Evolutionary conservation across 768 basidiomycete species (phyloP).

Genomic region (Pisolithus marmoratus): DNA sequence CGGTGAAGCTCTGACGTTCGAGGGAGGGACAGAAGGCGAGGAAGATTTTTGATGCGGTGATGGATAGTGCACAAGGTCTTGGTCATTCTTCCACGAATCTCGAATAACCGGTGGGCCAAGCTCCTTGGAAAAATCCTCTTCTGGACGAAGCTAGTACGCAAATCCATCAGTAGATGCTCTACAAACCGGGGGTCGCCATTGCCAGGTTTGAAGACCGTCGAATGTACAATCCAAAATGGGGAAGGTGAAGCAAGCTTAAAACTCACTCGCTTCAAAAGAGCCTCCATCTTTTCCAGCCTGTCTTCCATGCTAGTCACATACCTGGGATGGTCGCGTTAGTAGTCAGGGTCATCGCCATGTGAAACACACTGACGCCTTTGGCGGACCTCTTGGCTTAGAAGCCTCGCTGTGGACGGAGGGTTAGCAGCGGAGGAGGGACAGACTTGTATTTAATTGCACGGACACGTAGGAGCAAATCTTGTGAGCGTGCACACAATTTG

Average conservation of each 20-base stretch:
- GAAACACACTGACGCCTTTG: constrained; percentile 50
- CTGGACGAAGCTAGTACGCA: constrained; percentile 51
- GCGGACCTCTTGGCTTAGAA: constrained; percentile 61
- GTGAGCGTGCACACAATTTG: constrained; percentile 48
- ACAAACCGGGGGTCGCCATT: background rate
- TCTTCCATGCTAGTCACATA: constrained; percentile 59
- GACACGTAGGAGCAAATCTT: constrained; percentile 59
- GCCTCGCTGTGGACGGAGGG: constrained; percentile 38
- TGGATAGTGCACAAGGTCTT: constrained; percentile 8
- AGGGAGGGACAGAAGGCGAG: constrained; percentile 13
- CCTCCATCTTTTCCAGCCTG: constrained; percentile 50
- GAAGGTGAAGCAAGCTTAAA: background rate
- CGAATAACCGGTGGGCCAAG: constrained; percentile 58
- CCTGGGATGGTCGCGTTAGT: constrained; percentile 23
- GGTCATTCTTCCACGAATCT: constrained; percentile 53
- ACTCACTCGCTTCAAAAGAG: constrained; percentile 46
- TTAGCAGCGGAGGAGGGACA: constrained; percentile 1
- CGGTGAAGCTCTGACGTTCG: constrained; percentile 10
- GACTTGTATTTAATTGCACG: constrained; percentile 15
- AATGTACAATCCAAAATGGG: background rate
- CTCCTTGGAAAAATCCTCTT: constrained; percentile 53
- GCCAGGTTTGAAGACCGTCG: too few species aligned
- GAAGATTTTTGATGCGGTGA: constrained; percentile 19
- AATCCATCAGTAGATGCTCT: background rate
- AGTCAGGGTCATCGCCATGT: background rate